These are phyloP conservation scores for Nannochloris sp. DNA, from an alignment of 139 green algal species.

Conservation along the genomic window DNA sequence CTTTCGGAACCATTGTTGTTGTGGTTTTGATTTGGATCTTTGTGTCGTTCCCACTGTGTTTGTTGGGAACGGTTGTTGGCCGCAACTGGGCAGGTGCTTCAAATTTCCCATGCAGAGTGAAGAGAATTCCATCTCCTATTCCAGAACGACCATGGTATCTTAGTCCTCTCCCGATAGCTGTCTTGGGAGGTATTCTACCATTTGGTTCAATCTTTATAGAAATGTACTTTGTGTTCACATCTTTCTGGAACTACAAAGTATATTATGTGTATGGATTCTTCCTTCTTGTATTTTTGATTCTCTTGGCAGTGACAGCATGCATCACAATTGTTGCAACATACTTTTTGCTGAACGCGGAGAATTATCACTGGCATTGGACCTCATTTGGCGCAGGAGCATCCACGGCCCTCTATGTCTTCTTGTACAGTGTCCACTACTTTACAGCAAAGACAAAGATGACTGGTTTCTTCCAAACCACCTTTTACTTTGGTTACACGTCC, in stretches of 20 bases:
- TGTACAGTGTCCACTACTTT: conserved; percentile 90
- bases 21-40: conserved; percentile 89
- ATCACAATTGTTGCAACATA: conserved; percentile 92
- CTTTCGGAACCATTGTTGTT: conserved; percentile 81
- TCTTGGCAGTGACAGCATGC: conserved; percentile 83
- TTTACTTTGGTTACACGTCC: conserved; percentile 96
- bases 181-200: conserved; percentile 80
- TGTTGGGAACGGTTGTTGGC: conserved; percentile 73
- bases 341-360: conserved; percentile 97
- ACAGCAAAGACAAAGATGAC: conserved; percentile 94
- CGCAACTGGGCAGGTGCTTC: conserved; percentile 47
- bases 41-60: conserved; percentile 84
- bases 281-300: conserved; percentile 90
- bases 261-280: conserved; percentile 99
- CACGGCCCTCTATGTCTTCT: conserved; percentile 81
- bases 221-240: conserved; percentile 98
- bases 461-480: conserved; percentile 91
- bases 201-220: conserved; percentile 99
- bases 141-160: conserved; percentile 87
- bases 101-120: conserved; percentile 72
- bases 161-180: conserved; percentile 51
- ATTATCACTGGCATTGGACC: conserved; percentile 98
- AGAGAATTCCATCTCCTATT: conserved; percentile 90
- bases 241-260: conserved; percentile 95
- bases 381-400: conserved; percentile 73